These are phyloP conservation scores for Epicoccum nigrum DNA, from an alignment of 2,329 filamentous ascomycete species.

Conservation along the genomic window DNA sequence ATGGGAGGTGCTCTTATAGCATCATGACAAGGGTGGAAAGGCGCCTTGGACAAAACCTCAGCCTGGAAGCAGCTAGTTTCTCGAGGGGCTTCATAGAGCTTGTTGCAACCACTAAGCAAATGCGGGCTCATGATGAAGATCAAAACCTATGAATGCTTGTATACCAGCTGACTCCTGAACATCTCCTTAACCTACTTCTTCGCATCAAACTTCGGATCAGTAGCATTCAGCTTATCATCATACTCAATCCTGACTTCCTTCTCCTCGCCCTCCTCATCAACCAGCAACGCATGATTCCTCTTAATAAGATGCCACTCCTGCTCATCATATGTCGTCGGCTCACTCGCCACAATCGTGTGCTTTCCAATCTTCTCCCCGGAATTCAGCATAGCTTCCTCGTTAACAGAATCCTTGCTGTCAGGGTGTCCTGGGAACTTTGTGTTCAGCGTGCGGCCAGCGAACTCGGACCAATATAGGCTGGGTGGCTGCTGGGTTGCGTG, in stretches of 20 bases:
- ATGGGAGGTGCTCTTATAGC: too few relatives aligned
- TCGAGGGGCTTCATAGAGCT: too few relatives aligned
- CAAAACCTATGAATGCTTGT: background rate
- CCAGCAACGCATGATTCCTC: constrained; percentile 54
- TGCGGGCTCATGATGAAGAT: background rate
- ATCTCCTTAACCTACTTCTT: background rate
- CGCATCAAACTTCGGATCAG: constrained; percentile 43
- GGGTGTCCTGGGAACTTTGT: constrained; percentile 59
- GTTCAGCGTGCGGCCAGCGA: constrained; percentile 60
- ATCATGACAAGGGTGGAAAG: too few relatives aligned
- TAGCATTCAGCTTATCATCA: constrained; percentile 47
- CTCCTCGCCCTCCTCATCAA: constrained; percentile 50
- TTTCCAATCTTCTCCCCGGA: constrained; percentile 53
- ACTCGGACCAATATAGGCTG: constrained; percentile 57
- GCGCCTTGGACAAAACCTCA: too few relatives aligned
- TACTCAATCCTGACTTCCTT: constrained; percentile 48
- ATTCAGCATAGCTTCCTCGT: constrained; percentile 43
- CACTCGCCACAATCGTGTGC: constrained; percentile 61
- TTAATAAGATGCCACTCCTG: constrained; percentile 59
- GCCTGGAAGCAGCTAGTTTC: too few relatives aligned
- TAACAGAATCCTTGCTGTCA: constrained; percentile 47
- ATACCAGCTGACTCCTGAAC: background rate
- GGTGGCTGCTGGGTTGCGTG: constrained; percentile 59
- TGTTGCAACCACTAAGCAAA: too few relatives aligned
- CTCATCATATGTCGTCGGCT: constrained; percentile 61